A percentile compares a stretch with the other conserved stretches of the same genome.
Evolutionary conservation across 208 protist genomes (phyloP).

Genomic region (Leishmania martiniquensis): DNA sequence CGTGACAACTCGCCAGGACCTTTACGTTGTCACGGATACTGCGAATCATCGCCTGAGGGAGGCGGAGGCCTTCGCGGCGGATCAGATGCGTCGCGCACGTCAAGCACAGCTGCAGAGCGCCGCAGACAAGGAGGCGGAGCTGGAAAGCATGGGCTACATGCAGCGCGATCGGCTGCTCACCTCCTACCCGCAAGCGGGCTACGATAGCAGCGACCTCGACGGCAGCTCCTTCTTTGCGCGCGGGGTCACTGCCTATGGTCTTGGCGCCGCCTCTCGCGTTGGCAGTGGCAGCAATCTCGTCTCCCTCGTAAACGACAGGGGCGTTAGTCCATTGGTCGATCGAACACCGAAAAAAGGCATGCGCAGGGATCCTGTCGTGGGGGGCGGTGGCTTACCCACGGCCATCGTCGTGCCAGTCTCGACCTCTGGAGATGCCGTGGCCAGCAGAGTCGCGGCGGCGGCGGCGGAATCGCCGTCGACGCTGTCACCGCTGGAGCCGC

Average conservation of each 20-base stretch:
- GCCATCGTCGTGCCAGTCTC: constrained; percentile 9
- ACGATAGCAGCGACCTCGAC: constrained; percentile 18
- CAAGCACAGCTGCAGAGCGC: constrained; percentile 21
- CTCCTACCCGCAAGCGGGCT: constrained; percentile 12
- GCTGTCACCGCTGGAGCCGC: neutral
- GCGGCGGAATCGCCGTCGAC: neutral
- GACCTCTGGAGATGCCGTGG: neutral
- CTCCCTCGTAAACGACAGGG: neutral
- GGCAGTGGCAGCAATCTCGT: neutral
- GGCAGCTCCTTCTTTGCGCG: neutral
- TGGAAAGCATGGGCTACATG: constrained; percentile 5
- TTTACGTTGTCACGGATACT: constrained; percentile 48
- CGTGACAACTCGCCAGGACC: constrained; percentile 49
- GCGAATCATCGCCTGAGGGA: constrained; percentile 37
- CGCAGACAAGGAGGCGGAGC: constrained; percentile 8
- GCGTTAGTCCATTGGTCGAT: neutral
- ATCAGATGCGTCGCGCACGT: constrained; percentile 33
- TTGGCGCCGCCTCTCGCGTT: neutral
- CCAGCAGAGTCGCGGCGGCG: neutral
- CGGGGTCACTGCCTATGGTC: neutral
- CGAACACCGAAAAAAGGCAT: neutral
- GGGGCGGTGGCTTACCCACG: neutral
- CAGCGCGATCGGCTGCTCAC: constrained; percentile 3
- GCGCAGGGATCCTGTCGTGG: neutral
- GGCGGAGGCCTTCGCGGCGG: constrained; percentile 33